Percentiles rank a stretch among this genome's conserved stretches.
phyloP scores from a whole-genome alignment of 2,329 filamentous ascomycete species.

The Ophiostoma ulmi region DNA sequence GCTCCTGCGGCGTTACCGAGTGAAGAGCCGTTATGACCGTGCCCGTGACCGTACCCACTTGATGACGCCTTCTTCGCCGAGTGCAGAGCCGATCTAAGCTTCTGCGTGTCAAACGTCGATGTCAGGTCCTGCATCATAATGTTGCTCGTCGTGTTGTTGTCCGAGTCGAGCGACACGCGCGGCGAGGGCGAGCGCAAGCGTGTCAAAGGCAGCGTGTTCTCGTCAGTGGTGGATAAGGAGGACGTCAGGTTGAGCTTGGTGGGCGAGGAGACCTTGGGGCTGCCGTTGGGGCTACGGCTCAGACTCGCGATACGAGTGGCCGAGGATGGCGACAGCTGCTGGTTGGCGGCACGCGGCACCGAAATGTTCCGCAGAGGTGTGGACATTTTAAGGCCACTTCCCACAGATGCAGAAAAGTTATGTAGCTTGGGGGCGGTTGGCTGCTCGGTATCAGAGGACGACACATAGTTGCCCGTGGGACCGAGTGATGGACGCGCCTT shows the following conservation, averaged over 20 bases:
- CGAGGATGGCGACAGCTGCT: slow-evolving; percentile 43
- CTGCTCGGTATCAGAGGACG: slow-evolving; percentile 50
- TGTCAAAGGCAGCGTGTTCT: slow-evolving; percentile 45
- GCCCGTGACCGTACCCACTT: slow-evolving; percentile 17
- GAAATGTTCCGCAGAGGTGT: slow-evolving; percentile 49
- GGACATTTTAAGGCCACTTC: slow-evolving; percentile 21
- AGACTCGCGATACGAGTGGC: slow-evolving; percentile 32
- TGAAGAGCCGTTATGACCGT: not conserved
- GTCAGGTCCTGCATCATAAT: slow-evolving; percentile 16
- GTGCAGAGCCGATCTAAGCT: slow-evolving; percentile 52
- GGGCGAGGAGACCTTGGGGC: slow-evolving; percentile 30
- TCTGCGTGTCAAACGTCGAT: slow-evolving; percentile 48
- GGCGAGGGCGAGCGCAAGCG: slow-evolving; percentile 23
- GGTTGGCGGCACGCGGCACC: slow-evolving; percentile 45
- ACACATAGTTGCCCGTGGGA: slow-evolving; percentile 35
- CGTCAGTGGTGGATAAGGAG: slow-evolving; percentile 38
- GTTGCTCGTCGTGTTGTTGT: slow-evolving; percentile 7
- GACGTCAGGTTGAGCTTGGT: not conserved
- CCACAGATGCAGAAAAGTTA: not conserved
- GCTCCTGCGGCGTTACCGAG: slow-evolving; percentile 14
- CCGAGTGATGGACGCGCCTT: slow-evolving; percentile 36
- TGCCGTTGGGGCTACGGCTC: slow-evolving; percentile 26
- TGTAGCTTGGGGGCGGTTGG: slow-evolving; percentile 18
- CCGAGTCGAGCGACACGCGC: slow-evolving; percentile 23
- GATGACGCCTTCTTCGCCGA: slow-evolving; percentile 44